phyloP scores from a whole-genome alignment of 1,139 yeast species.

The Geotrichum carabidarum region DNA sequence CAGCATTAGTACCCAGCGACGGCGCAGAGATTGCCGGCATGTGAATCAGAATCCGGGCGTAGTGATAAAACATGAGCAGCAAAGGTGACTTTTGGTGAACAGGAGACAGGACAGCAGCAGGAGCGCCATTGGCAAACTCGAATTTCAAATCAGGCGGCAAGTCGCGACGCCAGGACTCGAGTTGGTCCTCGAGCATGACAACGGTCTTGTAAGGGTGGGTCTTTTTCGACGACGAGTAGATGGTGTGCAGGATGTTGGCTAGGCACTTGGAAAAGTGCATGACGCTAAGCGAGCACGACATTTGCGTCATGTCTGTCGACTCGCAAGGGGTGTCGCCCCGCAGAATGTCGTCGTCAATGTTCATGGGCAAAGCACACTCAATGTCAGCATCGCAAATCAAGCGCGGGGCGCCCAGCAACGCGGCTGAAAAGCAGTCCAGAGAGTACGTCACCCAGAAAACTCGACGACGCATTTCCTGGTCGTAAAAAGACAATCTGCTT shows the following conservation, averaged over 20 bases:
- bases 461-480: slow-evolving; percentile 77
- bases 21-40: slow-evolving; percentile 62
- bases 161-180: slow-evolving; percentile 76
- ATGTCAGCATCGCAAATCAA: slow-evolving; percentile 72
- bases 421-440: slow-evolving; percentile 69
- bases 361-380: slow-evolving; percentile 78
- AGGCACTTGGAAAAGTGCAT: slow-evolving; percentile 67
- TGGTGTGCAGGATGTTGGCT: slow-evolving; percentile 65
- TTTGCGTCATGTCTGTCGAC: slow-evolving; percentile 16
- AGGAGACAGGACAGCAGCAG: slow-evolving; percentile 40
- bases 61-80: slow-evolving; percentile 63
- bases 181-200: slow-evolving; percentile 54
- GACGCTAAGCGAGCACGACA: slow-evolving; percentile 30
- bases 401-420: slow-evolving; percentile 78
- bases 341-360: slow-evolving; percentile 46
- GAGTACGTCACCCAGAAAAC: slow-evolving; percentile 81
- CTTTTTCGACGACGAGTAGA: slow-evolving; percentile 41
- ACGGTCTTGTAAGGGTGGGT: slow-evolving; percentile 42
- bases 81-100: slow-evolving; percentile 53
- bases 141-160: slow-evolving; percentile 59
- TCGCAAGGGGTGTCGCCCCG: slow-evolving; percentile 54
- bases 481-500: slow-evolving; percentile 40
- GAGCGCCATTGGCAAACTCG: slow-evolving; percentile 59
- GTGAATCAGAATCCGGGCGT: slow-evolving; percentile 74
- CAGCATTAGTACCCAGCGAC: slow-evolving; percentile 26